Evolutionary conservation across 768 basidiomycete genomes (phyloP).

Genomic region (Strobilomyces confusus): DNA sequence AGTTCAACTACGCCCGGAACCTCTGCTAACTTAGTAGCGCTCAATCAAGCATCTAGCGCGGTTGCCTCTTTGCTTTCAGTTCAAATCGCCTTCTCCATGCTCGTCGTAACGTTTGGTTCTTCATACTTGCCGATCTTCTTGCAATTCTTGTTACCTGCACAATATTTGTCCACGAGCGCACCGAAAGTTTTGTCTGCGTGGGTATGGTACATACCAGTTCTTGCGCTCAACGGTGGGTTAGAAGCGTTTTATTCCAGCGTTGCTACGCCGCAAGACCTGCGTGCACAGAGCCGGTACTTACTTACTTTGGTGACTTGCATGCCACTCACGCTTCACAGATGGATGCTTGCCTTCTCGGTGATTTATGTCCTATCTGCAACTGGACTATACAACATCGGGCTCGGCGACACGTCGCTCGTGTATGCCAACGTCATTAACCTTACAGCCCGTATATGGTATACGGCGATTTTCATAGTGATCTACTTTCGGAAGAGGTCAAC

Average conservation of each 20-base stretch:
- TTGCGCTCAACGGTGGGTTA: slow-evolving; percentile 86
- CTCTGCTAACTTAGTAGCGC: slow-evolving; percentile 1
- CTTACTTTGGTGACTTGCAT: not conserved
- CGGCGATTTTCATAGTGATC: slow-evolving; percentile 41
- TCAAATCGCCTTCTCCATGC: slow-evolving; percentile 61
- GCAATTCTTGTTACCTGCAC: slow-evolving; percentile 63
- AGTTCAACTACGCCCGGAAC: not conserved
- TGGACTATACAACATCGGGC: slow-evolving; percentile 39
- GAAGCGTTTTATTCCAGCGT: slow-evolving; percentile 89
- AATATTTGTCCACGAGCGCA: slow-evolving; percentile 75
- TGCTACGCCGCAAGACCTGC: slow-evolving; percentile 63
- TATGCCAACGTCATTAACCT: slow-evolving; percentile 75
- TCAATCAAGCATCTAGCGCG: slow-evolving; percentile 45
- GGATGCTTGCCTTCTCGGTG: slow-evolving; percentile 76
- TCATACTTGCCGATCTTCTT: slow-evolving; percentile 69
- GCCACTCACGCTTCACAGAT: slow-evolving; percentile 34
- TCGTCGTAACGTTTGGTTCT: slow-evolving; percentile 72
- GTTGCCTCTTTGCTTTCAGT: slow-evolving; percentile 60
- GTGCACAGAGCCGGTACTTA: slow-evolving; percentile 57
- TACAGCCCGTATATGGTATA: slow-evolving; percentile 58
- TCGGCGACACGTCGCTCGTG: slow-evolving; percentile 68
- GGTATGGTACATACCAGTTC: slow-evolving; percentile 83
- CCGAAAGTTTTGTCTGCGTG: slow-evolving; percentile 74
- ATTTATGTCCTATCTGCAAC: slow-evolving; percentile 59
- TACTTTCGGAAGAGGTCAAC: slow-evolving; percentile 40